phyloP scores from a whole-genome alignment of 768 basidiomycete species.

The Baorangia bicolor region DNA sequence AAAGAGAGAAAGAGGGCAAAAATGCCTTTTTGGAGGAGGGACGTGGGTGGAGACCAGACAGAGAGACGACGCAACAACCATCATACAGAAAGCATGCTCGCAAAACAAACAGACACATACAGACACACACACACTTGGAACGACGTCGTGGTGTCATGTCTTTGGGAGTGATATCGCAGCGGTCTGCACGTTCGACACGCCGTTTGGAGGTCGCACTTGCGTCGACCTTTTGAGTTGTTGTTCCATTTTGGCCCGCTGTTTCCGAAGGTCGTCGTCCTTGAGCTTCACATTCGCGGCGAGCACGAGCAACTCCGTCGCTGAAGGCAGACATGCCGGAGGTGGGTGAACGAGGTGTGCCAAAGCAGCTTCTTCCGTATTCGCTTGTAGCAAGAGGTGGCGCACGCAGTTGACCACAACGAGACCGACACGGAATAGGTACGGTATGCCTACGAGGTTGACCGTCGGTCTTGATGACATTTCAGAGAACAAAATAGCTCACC shows the following conservation, averaged over 20 bases:
- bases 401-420: conserved; percentile 62
- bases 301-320: conserved; percentile 59
- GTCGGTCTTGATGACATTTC: background rate
- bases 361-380: conserved; percentile 44
- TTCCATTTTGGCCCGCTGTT: conserved; percentile 73
- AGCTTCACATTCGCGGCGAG: conserved; percentile 63
- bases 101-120: conserved; percentile 1
- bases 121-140: background rate
- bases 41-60: too few relatives aligned
- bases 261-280: conserved; percentile 77
- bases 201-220: conserved; percentile 36
- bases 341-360: conserved; percentile 52
- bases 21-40: background rate
- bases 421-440: conserved; percentile 73
- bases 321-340: conserved; percentile 51
- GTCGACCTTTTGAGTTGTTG: conserved; percentile 65
- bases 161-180: conserved; percentile 31
- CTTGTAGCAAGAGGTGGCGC: conserved; percentile 58
- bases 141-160: conserved; percentile 7
- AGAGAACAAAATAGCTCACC: conserved; percentile 42
- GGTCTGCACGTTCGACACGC: conserved; percentile 26
- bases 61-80: background rate
- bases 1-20: background rate
- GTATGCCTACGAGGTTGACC: conserved; percentile 49
- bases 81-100: conserved; percentile 13